Percentiles rank a stretch among this genome's conserved stretches.
Conservation (phyloP, 805 yeast species). For the Phaffomyces opuntiae region DNA sequence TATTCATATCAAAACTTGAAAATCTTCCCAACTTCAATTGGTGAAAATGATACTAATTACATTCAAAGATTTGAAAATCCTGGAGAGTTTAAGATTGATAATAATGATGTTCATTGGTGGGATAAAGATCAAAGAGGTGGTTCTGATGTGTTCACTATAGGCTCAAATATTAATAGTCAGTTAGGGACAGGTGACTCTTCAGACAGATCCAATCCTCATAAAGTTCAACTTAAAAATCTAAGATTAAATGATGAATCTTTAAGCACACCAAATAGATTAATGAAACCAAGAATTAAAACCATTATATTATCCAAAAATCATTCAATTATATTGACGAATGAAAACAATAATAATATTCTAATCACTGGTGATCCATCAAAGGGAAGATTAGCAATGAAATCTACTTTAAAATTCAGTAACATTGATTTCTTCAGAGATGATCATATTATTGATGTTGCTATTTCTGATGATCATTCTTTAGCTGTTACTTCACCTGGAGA, state of each 20-base stretch:
- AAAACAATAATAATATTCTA: conserved; percentile 37
- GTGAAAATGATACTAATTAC: conserved; percentile 18
- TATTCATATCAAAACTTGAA: conserved; percentile 36
- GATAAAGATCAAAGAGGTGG: conserved; percentile 39
- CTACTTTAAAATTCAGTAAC: conserved; percentile 35
- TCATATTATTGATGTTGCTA: conserved; percentile 31
- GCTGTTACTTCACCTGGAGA: conserved; percentile 45
- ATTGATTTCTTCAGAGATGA: conserved; percentile 33
- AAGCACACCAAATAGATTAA: conserved; percentile 23
- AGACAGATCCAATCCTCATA: conserved; percentile 38
- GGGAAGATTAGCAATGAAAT: conserved; percentile 58
- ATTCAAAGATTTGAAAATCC: conserved; percentile 9
- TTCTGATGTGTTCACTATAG: conserved; percentile 52
- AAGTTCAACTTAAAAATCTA: conserved; percentile 23
- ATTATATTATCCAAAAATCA: conserved; percentile 59
- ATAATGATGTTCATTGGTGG: conserved; percentile 32
- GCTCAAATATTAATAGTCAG: conserved; percentile 54
- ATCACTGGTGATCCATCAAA: conserved; percentile 63
- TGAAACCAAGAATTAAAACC: conserved; percentile 39
- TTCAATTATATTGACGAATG: conserved; percentile 50
- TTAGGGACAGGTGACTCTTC: conserved; percentile 62
- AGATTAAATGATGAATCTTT: conserved; percentile 9
- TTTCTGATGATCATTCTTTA: conserved; percentile 64
- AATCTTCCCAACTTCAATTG: conserved; percentile 37
- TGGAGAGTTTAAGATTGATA: conserved; percentile 1